These are phyloP conservation scores for Gypsophila paniculata DNA, from an alignment of 179 eudicot species.

Conservation along the genomic window DNA sequence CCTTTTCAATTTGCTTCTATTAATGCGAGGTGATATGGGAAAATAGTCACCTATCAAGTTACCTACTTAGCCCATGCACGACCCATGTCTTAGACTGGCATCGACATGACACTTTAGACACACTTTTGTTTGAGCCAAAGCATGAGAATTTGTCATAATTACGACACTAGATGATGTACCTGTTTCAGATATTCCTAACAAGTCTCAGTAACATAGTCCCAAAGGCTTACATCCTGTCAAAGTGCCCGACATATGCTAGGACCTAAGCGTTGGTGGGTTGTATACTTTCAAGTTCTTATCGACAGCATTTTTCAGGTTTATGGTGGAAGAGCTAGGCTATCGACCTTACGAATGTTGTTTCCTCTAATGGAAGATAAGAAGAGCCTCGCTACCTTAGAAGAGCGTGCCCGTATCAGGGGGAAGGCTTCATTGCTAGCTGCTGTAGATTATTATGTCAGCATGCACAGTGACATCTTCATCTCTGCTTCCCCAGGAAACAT, in stretches of 20 bases:
- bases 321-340: slow-evolving; percentile 82
- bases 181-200: too few species aligned
- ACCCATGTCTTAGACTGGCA: too few species aligned
- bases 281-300: not conserved
- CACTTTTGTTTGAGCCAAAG: too few species aligned
- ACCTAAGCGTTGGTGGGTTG: not conserved
- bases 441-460: slow-evolving; percentile 85
- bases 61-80: too few species aligned
- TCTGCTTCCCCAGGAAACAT: slow-evolving; percentile 98
- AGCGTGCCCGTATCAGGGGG: slow-evolving; percentile 72
- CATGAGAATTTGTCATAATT: too few species aligned
- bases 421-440: slow-evolving; percentile 94
- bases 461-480: slow-evolving; percentile 85
- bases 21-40: not conserved
- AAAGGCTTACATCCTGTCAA: not conserved
- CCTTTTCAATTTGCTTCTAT: not conserved
- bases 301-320: slow-evolving; percentile 50
- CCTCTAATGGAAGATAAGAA: slow-evolving; percentile 88
- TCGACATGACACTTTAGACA: too few species aligned
- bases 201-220: not conserved
- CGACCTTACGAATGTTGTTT: slow-evolving; percentile 60
- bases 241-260: not conserved
- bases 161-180: too few species aligned
- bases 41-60: too few species aligned
- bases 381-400: slow-evolving; percentile 74